Base-by-base conservation (phyloP, 2,329 filamentous ascomycete genomes). In the Drechslera avenae region DNA sequence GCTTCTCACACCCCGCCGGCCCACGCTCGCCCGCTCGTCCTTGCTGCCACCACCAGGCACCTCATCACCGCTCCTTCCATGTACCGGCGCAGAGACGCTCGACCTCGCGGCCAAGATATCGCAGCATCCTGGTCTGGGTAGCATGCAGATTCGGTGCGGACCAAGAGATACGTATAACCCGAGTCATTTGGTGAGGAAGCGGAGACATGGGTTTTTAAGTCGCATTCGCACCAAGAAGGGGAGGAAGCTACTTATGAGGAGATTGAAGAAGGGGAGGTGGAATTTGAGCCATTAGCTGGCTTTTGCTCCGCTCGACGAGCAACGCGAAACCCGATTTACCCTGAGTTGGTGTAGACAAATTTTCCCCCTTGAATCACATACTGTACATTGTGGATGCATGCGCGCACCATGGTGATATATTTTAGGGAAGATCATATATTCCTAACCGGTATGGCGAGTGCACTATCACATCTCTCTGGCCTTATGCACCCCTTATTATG, bases 151-250 rank as follows among this genome's bases (percentile, higher is more conserved):
- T 17, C 72, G 78, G 33, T 76, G 74, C 59, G 76, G 75, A 2
- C 79, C 78, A 21, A 77, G 84, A 56, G 73, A 80, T 50, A 86
- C 84, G 23, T 86, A 78, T 63, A 81, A 82, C 47, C 83, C 83
- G 8, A 84, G 80, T 42, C 81, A 85, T 56, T 66, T 79, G 36
- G 81, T 85, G 34, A 77, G 85, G 67, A 87, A 86, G 74, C 76
- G 84, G 56, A 77, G 84, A 61, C 81, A 84, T 72, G 84, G 84
- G 2, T 86, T 85, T 63, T 65, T 86, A 52, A 73, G 79, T 8
- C 70, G 84, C 60, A 57, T 84, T 54, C 75, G 75, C 63, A 77
- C 76, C 17, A 77, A 79, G 63, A 81, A 77, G 43, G 84, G 84
- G 18, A 73, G 80, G 63, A 78, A 78, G 68, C 74, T 80, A 40